Conservation (phyloP, 768 basidiomycete genomes). For the Sarcomyxa edulis region DNA sequence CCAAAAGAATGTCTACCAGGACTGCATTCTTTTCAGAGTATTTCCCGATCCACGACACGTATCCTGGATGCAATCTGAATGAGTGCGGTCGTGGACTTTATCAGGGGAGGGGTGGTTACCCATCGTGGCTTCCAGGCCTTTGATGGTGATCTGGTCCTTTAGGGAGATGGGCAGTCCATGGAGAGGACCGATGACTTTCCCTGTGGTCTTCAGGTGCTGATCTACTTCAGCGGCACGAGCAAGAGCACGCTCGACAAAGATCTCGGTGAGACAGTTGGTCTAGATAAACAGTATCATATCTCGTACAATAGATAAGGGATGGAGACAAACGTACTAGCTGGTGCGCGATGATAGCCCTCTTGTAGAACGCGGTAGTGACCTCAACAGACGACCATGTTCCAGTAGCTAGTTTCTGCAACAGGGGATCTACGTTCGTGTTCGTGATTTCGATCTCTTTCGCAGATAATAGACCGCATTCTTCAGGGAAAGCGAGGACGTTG, state of each 20-base stretch:
- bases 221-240: constrained; percentile 63
- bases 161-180: constrained; percentile 74
- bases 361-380: constrained; percentile 70
- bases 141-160: constrained; percentile 69
- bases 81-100: neutral
- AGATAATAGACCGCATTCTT: constrained; percentile 52
- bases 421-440: constrained; percentile 30
- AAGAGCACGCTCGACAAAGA: constrained; percentile 72
- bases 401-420: constrained; percentile 49
- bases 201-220: constrained; percentile 52
- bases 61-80: constrained; percentile 35
- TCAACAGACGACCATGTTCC: constrained; percentile 59
- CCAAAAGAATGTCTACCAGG: constrained; percentile 61
- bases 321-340: constrained; percentile 48
- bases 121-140: constrained; percentile 50
- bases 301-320: neutral
- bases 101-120: constrained; percentile 8
- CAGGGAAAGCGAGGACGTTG: constrained; percentile 52
- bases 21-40: constrained; percentile 54
- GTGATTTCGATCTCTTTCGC: constrained; percentile 44
- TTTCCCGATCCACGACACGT: constrained; percentile 67
- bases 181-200: constrained; percentile 62
- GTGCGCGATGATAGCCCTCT: constrained; percentile 76
- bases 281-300: neutral
- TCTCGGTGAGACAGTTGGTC: constrained; percentile 58